These are phyloP conservation scores for Naganishia vaughanmartiniae DNA, from an alignment of 768 basidiomycete species.

Conservation along the genomic window DNA sequence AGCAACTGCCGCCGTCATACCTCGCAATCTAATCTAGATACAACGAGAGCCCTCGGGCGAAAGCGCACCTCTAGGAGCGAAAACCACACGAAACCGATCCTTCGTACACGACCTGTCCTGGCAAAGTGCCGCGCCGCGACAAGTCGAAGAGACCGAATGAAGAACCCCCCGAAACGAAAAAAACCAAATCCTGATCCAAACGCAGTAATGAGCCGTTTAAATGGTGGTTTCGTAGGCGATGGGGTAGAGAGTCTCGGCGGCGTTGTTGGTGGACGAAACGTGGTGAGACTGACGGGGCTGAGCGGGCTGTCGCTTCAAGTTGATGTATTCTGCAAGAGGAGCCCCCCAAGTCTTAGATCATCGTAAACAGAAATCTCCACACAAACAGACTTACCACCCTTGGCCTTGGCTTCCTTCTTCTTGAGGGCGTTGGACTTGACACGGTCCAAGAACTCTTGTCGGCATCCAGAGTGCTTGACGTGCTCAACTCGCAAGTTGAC, in stretches of 20 bases:
- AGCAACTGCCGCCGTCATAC: conserved; percentile 7
- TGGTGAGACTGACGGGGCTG: conserved; percentile 75
- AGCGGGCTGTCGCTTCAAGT: conserved; percentile 78
- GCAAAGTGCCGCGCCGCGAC: conserved; percentile 18
- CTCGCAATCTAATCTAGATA: conserved; percentile 18
- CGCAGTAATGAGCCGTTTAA: conserved; percentile 55
- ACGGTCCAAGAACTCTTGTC: conserved; percentile 93
- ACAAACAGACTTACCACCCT: conserved; percentile 66
- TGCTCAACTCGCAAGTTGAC: conserved; percentile 98
- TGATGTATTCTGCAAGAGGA: conserved; percentile 64
- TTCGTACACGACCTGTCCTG: conserved; percentile 14
- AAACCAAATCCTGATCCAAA: conserved; percentile 22
- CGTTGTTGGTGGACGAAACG: conserved; percentile 71
- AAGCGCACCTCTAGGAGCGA: conserved; percentile 7
- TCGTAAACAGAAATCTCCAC: not conserved
- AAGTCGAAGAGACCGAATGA: conserved; percentile 10
- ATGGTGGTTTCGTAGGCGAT: conserved; percentile 95
- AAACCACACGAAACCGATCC: conserved; percentile 22
- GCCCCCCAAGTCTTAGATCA: not conserved
- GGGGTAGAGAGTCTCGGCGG: conserved; percentile 88
- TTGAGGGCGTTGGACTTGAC: conserved; percentile 86
- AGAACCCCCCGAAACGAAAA: not conserved
- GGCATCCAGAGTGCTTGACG: conserved; percentile 91
- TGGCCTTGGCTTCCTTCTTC: conserved; percentile 81
- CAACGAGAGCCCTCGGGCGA: conserved; percentile 6